These are phyloP conservation scores for Yarrowia alimentaria DNA, from an alignment of 805 yeast species.

Conservation along the genomic window DNA sequence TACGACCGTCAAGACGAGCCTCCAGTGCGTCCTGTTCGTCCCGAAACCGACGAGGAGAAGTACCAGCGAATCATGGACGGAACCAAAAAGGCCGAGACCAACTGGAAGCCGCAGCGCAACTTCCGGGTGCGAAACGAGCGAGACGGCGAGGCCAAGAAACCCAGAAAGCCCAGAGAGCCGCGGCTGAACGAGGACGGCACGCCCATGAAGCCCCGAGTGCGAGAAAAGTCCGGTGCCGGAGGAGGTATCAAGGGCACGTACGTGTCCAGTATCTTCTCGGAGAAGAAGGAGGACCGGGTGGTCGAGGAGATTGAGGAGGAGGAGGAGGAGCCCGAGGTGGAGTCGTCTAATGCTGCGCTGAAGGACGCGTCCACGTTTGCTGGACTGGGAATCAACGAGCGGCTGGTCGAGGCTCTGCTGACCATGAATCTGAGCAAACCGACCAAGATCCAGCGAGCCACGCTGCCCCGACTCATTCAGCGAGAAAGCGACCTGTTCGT, in stretches of 20 bases:
- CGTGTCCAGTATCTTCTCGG: conserved; percentile 50
- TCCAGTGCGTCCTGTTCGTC: conserved; percentile 1
- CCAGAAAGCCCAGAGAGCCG: no score
- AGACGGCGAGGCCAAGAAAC: not conserved
- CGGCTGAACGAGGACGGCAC: conserved; percentile 14
- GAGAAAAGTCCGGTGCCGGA: conserved; percentile 28
- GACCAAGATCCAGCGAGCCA: conserved; percentile 81
- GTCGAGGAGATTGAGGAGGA: conserved; percentile 42
- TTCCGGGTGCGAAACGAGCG: conserved; percentile 1
- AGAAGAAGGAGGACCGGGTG: conserved; percentile 52
- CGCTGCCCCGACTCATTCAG: conserved; percentile 59
- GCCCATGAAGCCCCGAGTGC: conserved; percentile 1
- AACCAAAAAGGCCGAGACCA: not conserved
- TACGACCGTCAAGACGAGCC: conserved; percentile 30
- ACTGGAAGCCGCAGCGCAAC: conserved; percentile 16
- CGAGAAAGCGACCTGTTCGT: conserved; percentile 68
- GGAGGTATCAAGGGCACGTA: conserved; percentile 30
- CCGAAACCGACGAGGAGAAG: conserved; percentile 7
- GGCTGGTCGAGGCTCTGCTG: conserved; percentile 55
- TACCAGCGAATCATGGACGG: conserved; percentile 4
- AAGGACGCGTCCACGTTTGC: conserved; percentile 65
- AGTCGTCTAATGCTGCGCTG: conserved; percentile 82
- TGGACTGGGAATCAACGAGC: conserved; percentile 64
- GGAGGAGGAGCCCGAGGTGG: conserved; percentile 37
- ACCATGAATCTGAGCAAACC: conserved; percentile 56